Evolutionary conservation across 164 flowering plant species (phyloP), one percentile per base, ranked within the genome.

Genomic region (Aristolochia fimbriata): DNA sequence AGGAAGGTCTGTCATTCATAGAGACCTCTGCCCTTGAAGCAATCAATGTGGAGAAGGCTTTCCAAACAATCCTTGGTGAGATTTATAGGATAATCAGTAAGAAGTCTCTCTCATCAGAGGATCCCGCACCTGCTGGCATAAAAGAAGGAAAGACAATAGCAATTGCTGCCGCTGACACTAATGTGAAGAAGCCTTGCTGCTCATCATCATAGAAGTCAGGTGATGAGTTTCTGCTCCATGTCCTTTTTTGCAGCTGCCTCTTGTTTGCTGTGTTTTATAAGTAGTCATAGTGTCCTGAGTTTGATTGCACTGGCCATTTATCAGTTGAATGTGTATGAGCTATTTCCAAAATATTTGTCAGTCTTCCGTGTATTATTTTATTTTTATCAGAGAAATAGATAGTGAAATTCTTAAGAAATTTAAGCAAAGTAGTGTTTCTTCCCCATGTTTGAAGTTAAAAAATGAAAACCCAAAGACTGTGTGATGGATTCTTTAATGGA

Each of bases 21-120:
- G 91, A 83, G 61, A 85, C 91, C 37, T 85, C 91, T 21, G 91
- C 91, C 0, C 84, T 85, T 13, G 91, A 85, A 74, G 82, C 91
- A 8, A 70, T 55, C n/a, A 85, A 85, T 51, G 91, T 85, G 14
- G 91, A 85, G 69, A 79, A 79, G 69, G 79, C 91, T 51, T 85
- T 83, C 65, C 84, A 79, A 62, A 78, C 74, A 1, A 83, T 78
- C 59, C 84, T 85, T 12, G 62, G 74, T 0, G 85, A 85, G 69
- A 83, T 85, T 54, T 81, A 82, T 65, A 55, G 85, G 55, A 78
- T 74, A 19, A 81, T 81, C 37, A 76, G 82, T 59, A 78, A 78
- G 76, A 78, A 76, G 49, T 15, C 65, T 4, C 63, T 78, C 13
- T 55, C 74, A 45, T 62, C 80, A 20, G 77, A 70, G 61, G 80